phyloP scores from a whole-genome alignment of 108 stramenopile species.

The Mediolabrus comicus region DNA sequence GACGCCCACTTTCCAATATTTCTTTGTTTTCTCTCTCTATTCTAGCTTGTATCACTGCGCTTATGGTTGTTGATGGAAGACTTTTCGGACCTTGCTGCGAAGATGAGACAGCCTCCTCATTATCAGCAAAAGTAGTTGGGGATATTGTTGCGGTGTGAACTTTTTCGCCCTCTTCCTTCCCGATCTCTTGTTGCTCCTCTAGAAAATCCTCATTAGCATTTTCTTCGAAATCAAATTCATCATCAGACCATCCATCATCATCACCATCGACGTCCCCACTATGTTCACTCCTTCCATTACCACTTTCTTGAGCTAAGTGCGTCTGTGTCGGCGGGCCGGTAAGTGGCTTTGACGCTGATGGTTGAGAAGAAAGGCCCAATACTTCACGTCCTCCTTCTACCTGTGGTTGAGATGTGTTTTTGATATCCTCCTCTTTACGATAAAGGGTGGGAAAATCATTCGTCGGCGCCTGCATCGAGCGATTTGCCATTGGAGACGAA shows the following conservation, averaged over 20 bases:
- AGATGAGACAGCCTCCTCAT: not conserved
- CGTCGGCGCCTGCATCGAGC: not conserved
- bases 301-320: not conserved
- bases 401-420: not conserved
- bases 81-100: constrained; percentile 6
- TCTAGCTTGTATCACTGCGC: constrained; percentile 30
- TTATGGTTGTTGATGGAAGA: no score
- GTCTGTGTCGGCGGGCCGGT: no score
- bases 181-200: not conserved
- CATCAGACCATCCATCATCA: constrained; percentile 46
- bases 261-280: not conserved
- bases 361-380: no score
- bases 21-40: constrained; percentile 25
- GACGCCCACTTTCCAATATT: constrained; percentile 31
- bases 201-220: not conserved
- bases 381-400: not conserved
- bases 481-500: constrained; percentile 6
- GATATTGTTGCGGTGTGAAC: not conserved
- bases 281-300: not conserved
- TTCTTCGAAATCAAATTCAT: constrained; percentile 39
- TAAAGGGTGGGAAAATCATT: constrained; percentile 7
- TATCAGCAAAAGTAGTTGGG: not conserved
- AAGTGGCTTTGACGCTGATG: no score
- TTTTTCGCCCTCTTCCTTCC: not conserved
- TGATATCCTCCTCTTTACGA: constrained; percentile 15